Conservation (phyloP, 257 asterid genomes). For the Solanum chaucha region DNA sequence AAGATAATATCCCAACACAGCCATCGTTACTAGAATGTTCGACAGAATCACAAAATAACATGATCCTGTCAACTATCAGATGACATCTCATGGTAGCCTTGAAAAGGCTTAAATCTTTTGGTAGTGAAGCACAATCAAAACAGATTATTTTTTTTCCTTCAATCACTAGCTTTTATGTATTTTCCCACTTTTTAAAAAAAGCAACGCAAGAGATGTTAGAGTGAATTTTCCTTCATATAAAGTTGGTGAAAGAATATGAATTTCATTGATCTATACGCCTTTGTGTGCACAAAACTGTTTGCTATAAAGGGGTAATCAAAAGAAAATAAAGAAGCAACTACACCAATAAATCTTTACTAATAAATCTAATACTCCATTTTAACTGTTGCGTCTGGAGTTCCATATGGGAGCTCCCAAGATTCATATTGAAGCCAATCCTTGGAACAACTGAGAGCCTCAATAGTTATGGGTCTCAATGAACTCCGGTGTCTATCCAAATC, state of each 20-base stretch:
- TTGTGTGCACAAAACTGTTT: constrained; percentile 4
- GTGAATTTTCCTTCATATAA: neutral
- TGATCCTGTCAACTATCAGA: neutral
- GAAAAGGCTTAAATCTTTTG: neutral
- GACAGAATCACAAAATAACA: neutral
- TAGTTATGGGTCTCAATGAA: constrained; percentile 31
- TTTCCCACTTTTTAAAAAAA: neutral
- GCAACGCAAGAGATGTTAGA: neutral
- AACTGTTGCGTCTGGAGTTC: constrained; percentile 8
- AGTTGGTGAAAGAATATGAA: constrained; percentile 1
- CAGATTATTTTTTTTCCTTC: neutral
- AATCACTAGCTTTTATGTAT: neutral
- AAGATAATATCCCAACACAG: neutral
- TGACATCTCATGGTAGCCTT: neutral
- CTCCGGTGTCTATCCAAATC: constrained; percentile 35
- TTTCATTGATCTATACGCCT: constrained; percentile 3
- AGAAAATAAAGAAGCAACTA: neutral
- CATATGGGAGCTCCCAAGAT: constrained; percentile 8
- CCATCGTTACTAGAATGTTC: neutral
- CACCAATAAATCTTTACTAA: neutral
- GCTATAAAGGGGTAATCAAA: neutral
- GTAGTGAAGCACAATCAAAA: neutral
- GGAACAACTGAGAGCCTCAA: constrained; percentile 60
- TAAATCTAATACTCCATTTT: constrained; percentile 15
- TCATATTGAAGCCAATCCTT: constrained; percentile 72